These are phyloP conservation scores for Pisolithus tinctorius DNA, from an alignment of 768 basidiomycete species.

Conservation along the genomic window DNA sequence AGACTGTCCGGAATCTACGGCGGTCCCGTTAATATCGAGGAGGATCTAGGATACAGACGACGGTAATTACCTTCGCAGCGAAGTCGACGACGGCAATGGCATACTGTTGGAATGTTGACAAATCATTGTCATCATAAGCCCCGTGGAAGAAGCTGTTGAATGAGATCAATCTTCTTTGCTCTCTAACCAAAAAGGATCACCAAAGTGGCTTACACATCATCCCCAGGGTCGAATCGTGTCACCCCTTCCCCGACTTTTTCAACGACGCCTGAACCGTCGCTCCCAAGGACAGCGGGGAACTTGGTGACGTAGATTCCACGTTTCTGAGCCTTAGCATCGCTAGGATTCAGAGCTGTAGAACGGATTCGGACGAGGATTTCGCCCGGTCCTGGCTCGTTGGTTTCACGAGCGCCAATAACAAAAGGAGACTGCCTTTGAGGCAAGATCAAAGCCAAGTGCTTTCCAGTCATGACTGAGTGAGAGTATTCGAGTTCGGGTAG, in stretches of 20 bases:
- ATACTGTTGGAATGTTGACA: conserved; percentile 41
- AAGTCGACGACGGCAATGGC: conserved; percentile 34
- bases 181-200: neutral
- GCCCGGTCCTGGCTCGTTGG: conserved; percentile 38
- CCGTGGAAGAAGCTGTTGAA: conserved; percentile 35
- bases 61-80: conserved; percentile 30
- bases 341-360: conserved; percentile 45
- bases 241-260: conserved; percentile 48
- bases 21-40: conserved; percentile 5
- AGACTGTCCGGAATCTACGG: conserved; percentile 39
- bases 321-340: conserved; percentile 46
- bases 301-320: conserved; percentile 31
- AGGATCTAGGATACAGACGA: neutral
- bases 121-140: conserved; percentile 30
- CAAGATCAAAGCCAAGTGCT: conserved; percentile 25
- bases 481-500: conserved; percentile 1
- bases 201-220: conserved; percentile 40
- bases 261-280: conserved; percentile 47
- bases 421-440: conserved; percentile 31
- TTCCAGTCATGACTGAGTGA: conserved; percentile 17
- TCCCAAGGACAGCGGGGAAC: conserved; percentile 42
- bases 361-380: conserved; percentile 43
- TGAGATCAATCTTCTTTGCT: conserved; percentile 18
- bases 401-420: conserved; percentile 24
- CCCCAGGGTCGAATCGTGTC: conserved; percentile 40